These are phyloP conservation scores for Camellia lanceoleosa DNA, from an alignment of 148 eudicot species.

Conservation along the genomic window DNA sequence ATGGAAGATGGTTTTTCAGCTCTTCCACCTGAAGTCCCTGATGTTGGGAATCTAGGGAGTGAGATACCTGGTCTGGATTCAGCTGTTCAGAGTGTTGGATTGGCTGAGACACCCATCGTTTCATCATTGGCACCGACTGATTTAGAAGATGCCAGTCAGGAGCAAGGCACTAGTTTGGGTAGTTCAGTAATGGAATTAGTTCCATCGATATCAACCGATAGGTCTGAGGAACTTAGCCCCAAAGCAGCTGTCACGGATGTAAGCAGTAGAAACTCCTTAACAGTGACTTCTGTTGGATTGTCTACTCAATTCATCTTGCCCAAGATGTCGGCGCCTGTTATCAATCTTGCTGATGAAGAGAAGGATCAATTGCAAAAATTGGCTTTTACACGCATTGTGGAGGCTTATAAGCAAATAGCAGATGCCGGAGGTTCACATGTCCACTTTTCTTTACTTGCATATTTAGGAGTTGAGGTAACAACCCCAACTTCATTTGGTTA, in stretches of 20 bases:
- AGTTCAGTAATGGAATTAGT: slow-evolving; percentile 39
- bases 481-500: neutral
- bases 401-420: slow-evolving; percentile 88
- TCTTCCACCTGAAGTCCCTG: slow-evolving; percentile 43
- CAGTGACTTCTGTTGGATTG: slow-evolving; percentile 60
- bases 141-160: slow-evolving; percentile 56
- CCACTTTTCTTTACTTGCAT: slow-evolving; percentile 74
- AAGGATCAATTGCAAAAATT: slow-evolving; percentile 73
- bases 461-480: slow-evolving; percentile 81
- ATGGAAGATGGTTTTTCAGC: slow-evolving; percentile 30
- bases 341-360: slow-evolving; percentile 65
- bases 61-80: slow-evolving; percentile 85
- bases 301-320: slow-evolving; percentile 65
- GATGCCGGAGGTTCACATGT: slow-evolving; percentile 82
- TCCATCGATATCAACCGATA: slow-evolving; percentile 79
- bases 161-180: slow-evolving; percentile 44
- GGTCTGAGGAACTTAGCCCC: slow-evolving; percentile 90
- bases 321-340: slow-evolving; percentile 79
- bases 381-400: slow-evolving; percentile 70
- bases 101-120: slow-evolving; percentile 33
- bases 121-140: slow-evolving; percentile 45
- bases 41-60: slow-evolving; percentile 41
- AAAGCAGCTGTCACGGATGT: slow-evolving; percentile 56
- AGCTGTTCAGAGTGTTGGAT: slow-evolving; percentile 39
- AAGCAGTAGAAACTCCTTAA: slow-evolving; percentile 51